phyloP scores from a whole-genome alignment of 2,329 filamentous ascomycete species.

The Fusarium miscanthi region DNA sequence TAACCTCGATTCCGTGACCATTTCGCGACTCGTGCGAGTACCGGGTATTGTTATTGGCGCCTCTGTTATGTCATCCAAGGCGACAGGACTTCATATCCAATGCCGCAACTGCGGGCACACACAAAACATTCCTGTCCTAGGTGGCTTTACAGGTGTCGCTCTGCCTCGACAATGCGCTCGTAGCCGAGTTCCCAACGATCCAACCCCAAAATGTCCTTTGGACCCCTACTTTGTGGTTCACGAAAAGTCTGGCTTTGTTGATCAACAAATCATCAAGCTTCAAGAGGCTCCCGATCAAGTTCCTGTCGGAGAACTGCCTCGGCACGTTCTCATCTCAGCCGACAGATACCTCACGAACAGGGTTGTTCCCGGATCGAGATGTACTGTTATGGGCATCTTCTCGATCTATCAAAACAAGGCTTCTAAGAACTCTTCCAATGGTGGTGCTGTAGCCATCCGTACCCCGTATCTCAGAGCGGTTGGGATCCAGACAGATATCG shows the following conservation, averaged over 20 bases:
- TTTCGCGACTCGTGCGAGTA: slow-evolving; percentile 94
- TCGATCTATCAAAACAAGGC: slow-evolving; percentile 97
- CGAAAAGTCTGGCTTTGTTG: slow-evolving; percentile 93
- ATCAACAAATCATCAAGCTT: slow-evolving; percentile 97
- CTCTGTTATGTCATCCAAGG: slow-evolving; percentile 96
- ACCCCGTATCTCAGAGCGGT: slow-evolving; percentile 95
- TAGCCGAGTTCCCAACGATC: slow-evolving; percentile 71
- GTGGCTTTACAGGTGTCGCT: slow-evolving; percentile 88
- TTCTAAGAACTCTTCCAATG: slow-evolving; percentile 77
- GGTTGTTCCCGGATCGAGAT: slow-evolving; percentile 93
- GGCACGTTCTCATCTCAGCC: slow-evolving; percentile 96
- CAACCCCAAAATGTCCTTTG: slow-evolving; percentile 81
- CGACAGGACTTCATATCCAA: slow-evolving; percentile 85
- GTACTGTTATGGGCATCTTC: slow-evolving; percentile 96
- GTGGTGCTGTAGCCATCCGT: slow-evolving; percentile 90
- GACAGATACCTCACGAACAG: slow-evolving; percentile 95
- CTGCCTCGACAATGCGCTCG: slow-evolving; percentile 83
- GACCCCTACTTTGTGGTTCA: slow-evolving; percentile 97
- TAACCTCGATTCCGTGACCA: slow-evolving; percentile 90
- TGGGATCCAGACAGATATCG: slow-evolving; percentile 89
- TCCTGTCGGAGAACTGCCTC: slow-evolving; percentile 92
- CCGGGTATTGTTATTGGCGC: slow-evolving; percentile 98
- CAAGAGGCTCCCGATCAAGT: slow-evolving; percentile 98
- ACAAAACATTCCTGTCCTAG: slow-evolving; percentile 76
- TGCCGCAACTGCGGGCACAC: slow-evolving; percentile 86